Evolutionary conservation across 768 basidiomycete genomes (phyloP), one percentile per base, ranked within the genome.

Genomic region (Trametes cubensis): DNA sequence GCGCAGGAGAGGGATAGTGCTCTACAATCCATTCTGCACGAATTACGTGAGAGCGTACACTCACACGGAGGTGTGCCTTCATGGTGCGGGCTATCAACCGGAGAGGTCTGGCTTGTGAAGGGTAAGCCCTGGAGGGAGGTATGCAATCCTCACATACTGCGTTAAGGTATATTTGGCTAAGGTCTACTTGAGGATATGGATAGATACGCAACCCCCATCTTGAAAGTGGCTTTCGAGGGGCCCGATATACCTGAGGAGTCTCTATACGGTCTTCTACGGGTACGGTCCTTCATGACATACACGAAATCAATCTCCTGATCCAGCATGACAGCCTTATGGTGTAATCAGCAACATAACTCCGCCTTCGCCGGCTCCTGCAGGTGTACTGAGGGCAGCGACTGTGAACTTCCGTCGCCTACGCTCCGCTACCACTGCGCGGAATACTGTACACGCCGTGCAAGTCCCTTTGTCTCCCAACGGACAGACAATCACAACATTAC

Each of bases 211-310:
- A 89, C 90, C 20, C 77, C 80, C 3, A 79, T 89, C 10, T 70
- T 98, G 53, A 84, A 84, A 61, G 83, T 96, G n/a, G 76, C 84
- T 6, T 98, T 96, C 66, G 91, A 96, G 34, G 96, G 96, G 0
- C 89, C 93, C 1, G 95, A 97, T 70, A 76, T 95, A 2, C 81
- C 83, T 28, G 92, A 95, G 68, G 91, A 95, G 73, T 71, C 79
- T 0, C 76, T 96, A 0, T 98, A 94, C 70, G 78, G 87, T 26
- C 74, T 93, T 23, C 84, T 94, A 61, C 81, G 94, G 51, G 93
- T 92, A 74, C 65, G 86, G 74, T 17, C n/a, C 46, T 25, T 21
- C 44, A 10, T 41, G 42, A 13, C 4, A 42, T 15, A 18, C 23
- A 4, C 40, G 39, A 38, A 14, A 39, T 55, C 55, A 57, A 38